Evolutionary conservation across 805 yeast species (phyloP).

Genomic region (Saccharomycopsis malanga): DNA sequence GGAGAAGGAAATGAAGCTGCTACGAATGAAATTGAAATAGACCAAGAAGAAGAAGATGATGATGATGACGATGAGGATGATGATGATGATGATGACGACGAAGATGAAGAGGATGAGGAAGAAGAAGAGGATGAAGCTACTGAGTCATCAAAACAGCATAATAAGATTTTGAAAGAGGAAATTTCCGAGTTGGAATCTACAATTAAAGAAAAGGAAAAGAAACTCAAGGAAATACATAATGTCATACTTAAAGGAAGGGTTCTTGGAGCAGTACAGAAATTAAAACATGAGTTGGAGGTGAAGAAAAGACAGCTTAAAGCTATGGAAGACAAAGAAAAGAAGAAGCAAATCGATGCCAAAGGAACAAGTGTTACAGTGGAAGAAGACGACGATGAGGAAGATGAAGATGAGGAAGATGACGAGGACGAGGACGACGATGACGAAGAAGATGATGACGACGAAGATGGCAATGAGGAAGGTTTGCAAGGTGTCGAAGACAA

Average conservation of each 20-base stretch:
- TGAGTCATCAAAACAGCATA: conserved; percentile 52
- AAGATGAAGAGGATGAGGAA: conserved; percentile 44
- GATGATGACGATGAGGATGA: conserved; percentile 43
- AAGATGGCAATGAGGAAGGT: conserved; percentile 29
- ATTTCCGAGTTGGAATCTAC: conserved; percentile 74
- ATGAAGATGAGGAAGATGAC: conserved; percentile 29
- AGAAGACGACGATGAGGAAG: conserved; percentile 29
- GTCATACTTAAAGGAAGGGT: conserved; percentile 85
- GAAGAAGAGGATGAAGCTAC: conserved; percentile 52
- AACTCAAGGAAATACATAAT: conserved; percentile 66
- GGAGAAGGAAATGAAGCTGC: conserved; percentile 23
- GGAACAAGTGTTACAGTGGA: conserved; percentile 28
- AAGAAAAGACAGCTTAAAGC: conserved; percentile 60
- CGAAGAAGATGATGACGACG: conserved; percentile 29
- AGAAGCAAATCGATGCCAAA: conserved; percentile 28
- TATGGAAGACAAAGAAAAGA: conserved; percentile 28
- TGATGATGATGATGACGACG: conserved; percentile 39
- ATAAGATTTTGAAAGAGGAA: conserved; percentile 76
- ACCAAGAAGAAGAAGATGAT: conserved; percentile 37
- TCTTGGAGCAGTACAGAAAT: conserved; percentile 67
- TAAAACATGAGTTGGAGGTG: conserved; percentile 74
- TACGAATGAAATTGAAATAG: conserved; percentile 35
- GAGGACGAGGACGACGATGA: conserved; percentile 29
- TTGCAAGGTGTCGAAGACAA: conserved; percentile 12
- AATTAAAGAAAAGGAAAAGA: conserved; percentile 65